Conservation (phyloP, 2,329 filamentous ascomycete genomes). For the Aspergillus transmontanensis region DNA sequence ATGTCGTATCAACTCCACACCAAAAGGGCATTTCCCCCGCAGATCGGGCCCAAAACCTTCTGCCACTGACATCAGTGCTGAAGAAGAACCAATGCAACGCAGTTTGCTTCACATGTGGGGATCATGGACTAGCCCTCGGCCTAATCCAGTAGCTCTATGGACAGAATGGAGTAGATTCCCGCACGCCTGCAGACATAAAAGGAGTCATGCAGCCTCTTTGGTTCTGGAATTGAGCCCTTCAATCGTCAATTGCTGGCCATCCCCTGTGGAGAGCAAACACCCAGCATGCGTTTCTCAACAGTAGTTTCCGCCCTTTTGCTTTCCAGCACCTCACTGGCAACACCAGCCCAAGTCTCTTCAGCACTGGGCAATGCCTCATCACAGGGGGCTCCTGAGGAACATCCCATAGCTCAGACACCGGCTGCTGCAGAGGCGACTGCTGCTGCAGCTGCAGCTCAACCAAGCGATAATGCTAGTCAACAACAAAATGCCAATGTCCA, state of each 20-base stretch:
- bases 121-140: slow-evolving; percentile 16
- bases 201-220: slow-evolving; percentile 13
- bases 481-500: slow-evolving; percentile 7
- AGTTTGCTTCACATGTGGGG: slow-evolving; percentile 24
- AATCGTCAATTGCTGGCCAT: slow-evolving; percentile 22
- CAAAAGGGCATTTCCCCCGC: slow-evolving; percentile 18
- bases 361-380: slow-evolving; percentile 14
- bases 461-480: slow-evolving; percentile 8
- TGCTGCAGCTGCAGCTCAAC: slow-evolving; percentile 4
- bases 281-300: slow-evolving; percentile 27
- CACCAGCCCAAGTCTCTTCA: slow-evolving; percentile 21
- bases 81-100: slow-evolving; percentile 10
- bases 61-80: slow-evolving; percentile 13
- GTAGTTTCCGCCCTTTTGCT: slow-evolving; percentile 25
- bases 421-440: slow-evolving; percentile 11
- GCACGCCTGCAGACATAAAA: slow-evolving; percentile 21
- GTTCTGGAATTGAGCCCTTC: slow-evolving; percentile 10
- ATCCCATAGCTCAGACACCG: slow-evolving; percentile 15
- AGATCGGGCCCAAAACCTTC: slow-evolving; percentile 5
- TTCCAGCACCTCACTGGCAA: slow-evolving; percentile 26
- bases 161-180: slow-evolving; percentile 12
- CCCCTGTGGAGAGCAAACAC: slow-evolving; percentile 16
- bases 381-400: slow-evolving; percentile 18
- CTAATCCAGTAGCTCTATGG: slow-evolving; percentile 13
- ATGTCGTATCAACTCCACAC: slow-evolving; percentile 11